Conservation (phyloP, 805 yeast genomes). For the Saccharomycopsis fermentans region DNA sequence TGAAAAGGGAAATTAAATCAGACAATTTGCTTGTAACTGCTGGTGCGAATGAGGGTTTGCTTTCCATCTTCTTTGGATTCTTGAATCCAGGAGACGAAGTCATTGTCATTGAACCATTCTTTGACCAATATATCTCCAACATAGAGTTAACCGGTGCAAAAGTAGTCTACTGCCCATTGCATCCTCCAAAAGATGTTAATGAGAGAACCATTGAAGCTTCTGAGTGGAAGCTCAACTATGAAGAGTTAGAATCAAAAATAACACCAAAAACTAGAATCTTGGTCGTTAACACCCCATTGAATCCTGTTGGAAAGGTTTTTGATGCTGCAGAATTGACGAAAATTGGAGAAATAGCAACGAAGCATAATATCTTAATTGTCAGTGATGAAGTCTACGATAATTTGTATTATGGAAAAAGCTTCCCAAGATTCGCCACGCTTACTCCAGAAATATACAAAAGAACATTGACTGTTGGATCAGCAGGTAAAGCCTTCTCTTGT, state of each 20-base stretch:
- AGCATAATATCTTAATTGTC: slow-evolving; percentile 70
- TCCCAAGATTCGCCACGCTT: slow-evolving; percentile 78
- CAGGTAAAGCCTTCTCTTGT: slow-evolving; percentile 97
- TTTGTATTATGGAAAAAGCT: slow-evolving; percentile 55
- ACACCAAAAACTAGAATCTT: slow-evolving; percentile 69
- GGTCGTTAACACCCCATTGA: slow-evolving; percentile 89
- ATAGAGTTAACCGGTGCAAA: slow-evolving; percentile 91
- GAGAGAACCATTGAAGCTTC: slow-evolving; percentile 58
- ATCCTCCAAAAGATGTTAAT: slow-evolving; percentile 69
- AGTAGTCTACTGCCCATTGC: slow-evolving; percentile 75
- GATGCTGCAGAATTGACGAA: slow-evolving; percentile 59
- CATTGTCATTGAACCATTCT: slow-evolving; percentile 92
- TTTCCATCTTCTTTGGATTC: slow-evolving; percentile 75
- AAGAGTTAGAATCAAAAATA: slow-evolving; percentile 62
- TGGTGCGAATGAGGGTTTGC: slow-evolving; percentile 96
- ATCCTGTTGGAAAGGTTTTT: slow-evolving; percentile 90
- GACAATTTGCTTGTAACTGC: slow-evolving; percentile 75
- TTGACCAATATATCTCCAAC: slow-evolving; percentile 93
- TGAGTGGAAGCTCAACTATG: slow-evolving; percentile 83
- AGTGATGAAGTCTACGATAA: slow-evolving; percentile 96
- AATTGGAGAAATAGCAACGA: slow-evolving; percentile 76
- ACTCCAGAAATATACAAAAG: slow-evolving; percentile 68
- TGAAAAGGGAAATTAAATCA: slow-evolving; percentile 45
- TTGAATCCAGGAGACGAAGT: slow-evolving; percentile 87
- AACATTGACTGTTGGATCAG: slow-evolving; percentile 89